Evolutionary conservation across 768 basidiomycete genomes (phyloP).

Genomic region (Sporobolomyces phaffii): DNA sequence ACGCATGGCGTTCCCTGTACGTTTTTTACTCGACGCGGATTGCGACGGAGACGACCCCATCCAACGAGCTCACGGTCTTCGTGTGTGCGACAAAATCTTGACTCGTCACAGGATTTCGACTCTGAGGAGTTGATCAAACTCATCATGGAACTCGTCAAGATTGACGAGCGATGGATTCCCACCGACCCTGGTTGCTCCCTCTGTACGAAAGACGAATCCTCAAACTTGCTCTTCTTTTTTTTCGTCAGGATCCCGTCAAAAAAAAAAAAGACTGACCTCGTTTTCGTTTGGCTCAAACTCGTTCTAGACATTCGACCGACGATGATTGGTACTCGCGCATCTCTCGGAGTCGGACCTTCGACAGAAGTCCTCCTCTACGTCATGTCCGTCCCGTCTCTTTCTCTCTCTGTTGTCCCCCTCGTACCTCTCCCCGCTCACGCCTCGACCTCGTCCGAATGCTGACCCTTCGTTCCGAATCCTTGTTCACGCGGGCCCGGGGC

Average conservation of each 20-base stretch:
- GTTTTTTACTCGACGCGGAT: not conserved
- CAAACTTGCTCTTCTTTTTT: too few species aligned
- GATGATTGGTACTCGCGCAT: slow-evolving; percentile 54
- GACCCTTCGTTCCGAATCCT: too few species aligned
- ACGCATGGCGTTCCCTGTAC: slow-evolving; percentile 51
- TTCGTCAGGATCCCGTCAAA: too few species aligned
- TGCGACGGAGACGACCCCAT: too few species aligned
- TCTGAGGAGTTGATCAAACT: slow-evolving; percentile 65
- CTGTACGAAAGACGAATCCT: slow-evolving; percentile 48
- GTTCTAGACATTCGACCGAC: slow-evolving; percentile 67
- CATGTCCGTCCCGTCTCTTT: slow-evolving; percentile 48
- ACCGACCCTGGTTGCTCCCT: slow-evolving; percentile 77
- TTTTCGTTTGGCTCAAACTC: too few species aligned
- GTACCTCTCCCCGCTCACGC: too few species aligned
- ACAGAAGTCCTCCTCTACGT: slow-evolving; percentile 77
- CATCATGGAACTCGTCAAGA: slow-evolving; percentile 75
- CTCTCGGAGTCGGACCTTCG: slow-evolving; percentile 61
- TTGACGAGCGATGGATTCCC: slow-evolving; percentile 88
- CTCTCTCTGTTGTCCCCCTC: too few species aligned
- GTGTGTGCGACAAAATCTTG: too few species aligned
- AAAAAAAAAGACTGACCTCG: too few species aligned
- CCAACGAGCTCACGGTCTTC: too few species aligned
- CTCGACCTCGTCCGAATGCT: too few species aligned
- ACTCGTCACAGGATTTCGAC: slow-evolving; percentile 55
- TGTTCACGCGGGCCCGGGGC: too few species aligned